These are phyloP conservation scores for Starmerella bombi DNA, from an alignment of 805 yeast genomes.

Conservation along the genomic window DNA sequence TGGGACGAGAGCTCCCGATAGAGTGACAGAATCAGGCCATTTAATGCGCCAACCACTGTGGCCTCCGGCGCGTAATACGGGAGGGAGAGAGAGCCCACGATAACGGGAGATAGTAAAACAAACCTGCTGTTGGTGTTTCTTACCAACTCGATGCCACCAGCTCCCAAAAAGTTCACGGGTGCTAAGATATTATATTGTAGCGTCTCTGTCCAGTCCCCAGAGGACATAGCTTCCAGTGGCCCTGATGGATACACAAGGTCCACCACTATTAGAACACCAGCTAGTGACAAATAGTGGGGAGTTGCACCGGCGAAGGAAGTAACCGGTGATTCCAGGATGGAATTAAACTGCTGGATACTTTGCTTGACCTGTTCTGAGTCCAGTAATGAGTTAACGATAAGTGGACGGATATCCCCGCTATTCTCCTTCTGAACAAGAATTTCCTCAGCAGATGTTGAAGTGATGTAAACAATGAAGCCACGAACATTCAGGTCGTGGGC, in stretches of 20 bases:
- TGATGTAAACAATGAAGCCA: constrained; percentile 70
- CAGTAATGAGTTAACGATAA: constrained; percentile 40
- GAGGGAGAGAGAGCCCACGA: constrained; percentile 40
- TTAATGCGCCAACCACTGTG: constrained; percentile 36
- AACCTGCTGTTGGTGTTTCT: constrained; percentile 40
- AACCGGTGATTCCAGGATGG: constrained; percentile 40
- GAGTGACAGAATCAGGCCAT: constrained; percentile 30
- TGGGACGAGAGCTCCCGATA: constrained; percentile 35
- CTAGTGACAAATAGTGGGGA: constrained; percentile 42
- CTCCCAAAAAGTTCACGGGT: constrained; percentile 40
- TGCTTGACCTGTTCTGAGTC: constrained; percentile 35
- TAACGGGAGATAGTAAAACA: constrained; percentile 40
- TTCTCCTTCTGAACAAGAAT: constrained; percentile 42
- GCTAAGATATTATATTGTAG: constrained; percentile 36
- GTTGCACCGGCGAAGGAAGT: constrained; percentile 46
- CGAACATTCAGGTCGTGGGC: constrained; percentile 64
- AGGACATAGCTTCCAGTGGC: constrained; percentile 45
- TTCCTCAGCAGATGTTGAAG: constrained; percentile 47
- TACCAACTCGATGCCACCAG: constrained; percentile 43
- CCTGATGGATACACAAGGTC: constrained; percentile 56
- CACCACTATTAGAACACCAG: constrained; percentile 60
- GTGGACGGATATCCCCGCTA: constrained; percentile 54
- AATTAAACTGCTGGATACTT: constrained; percentile 39
- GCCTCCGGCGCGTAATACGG: constrained; percentile 57
- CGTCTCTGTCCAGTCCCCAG: constrained; percentile 39